phyloP scores from a whole-genome alignment of 768 basidiomycete genomes.

The Amanita exitialis region DNA sequence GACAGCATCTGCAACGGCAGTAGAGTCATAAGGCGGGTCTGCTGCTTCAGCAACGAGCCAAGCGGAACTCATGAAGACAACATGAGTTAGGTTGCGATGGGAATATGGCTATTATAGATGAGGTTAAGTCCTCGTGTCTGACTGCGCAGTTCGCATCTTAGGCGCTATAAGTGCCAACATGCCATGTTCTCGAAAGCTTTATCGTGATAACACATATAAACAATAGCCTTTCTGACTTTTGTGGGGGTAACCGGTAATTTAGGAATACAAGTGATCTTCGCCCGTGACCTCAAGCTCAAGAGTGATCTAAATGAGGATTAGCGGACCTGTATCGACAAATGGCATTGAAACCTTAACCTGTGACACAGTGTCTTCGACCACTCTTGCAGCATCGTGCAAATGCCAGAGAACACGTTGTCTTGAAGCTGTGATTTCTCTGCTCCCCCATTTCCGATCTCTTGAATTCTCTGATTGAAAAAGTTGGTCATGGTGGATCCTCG shows the following conservation, averaged over 20 bases:
- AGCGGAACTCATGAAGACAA: too few relatives aligned
- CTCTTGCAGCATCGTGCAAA: not conserved
- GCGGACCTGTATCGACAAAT: not conserved
- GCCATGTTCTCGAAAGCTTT: too few relatives aligned
- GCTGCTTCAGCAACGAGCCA: not conserved
- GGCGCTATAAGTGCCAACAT: too few relatives aligned
- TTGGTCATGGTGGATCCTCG: not conserved
- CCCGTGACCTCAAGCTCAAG: too few relatives aligned
- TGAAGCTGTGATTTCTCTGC: accelerated
- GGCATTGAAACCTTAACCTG: not conserved
- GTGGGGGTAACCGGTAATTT: too few relatives aligned
- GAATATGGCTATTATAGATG: too few relatives aligned
- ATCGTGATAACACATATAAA: too few relatives aligned
- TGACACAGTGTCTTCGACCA: not conserved
- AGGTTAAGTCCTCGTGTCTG: too few relatives aligned
- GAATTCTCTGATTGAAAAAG: not conserved
- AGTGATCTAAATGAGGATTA: not conserved
- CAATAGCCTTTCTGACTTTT: too few relatives aligned
- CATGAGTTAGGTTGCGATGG: too few relatives aligned
- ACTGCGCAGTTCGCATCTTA: too few relatives aligned
- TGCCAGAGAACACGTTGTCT: not conserved
- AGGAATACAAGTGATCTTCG: too few relatives aligned
- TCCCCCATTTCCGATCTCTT: not conserved
- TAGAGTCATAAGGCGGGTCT: not conserved
- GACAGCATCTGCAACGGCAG: conserved; percentile 6